Evolutionary conservation across 2,329 filamentous ascomycete species (phyloP).

Genomic region (Exophiala sp.): DNA sequence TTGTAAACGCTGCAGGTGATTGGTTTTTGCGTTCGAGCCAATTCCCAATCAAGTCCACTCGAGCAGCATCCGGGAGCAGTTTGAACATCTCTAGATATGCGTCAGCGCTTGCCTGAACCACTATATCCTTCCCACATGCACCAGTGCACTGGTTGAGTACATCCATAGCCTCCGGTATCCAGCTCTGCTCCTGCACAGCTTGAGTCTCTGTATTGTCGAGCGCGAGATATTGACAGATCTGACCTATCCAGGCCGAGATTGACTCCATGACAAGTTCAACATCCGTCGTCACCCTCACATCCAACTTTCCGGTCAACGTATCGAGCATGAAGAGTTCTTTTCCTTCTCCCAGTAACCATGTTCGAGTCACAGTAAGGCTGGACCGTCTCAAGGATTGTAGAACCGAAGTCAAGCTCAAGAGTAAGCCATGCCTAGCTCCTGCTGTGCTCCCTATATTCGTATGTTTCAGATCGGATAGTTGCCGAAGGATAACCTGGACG

Average conservation of each 20-base stretch:
- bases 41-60: slow-evolving; percentile 34
- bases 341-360: slow-evolving; percentile 13
- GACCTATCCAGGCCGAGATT: slow-evolving; percentile 15
- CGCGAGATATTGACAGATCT: slow-evolving; percentile 24
- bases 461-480: slow-evolving; percentile 35
- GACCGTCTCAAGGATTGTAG: slow-evolving; percentile 32
- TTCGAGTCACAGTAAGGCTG: not conserved
- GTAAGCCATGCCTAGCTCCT: slow-evolving; percentile 43
- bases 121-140: slow-evolving; percentile 37
- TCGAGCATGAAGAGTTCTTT: slow-evolving; percentile 2
- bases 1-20: slow-evolving; percentile 37
- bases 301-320: slow-evolving; percentile 20
- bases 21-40: slow-evolving; percentile 41
- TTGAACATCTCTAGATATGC: slow-evolving; percentile 41
- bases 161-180: slow-evolving; percentile 30
- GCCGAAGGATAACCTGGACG: slow-evolving; percentile 28
- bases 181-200: slow-evolving; percentile 20
- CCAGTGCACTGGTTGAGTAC: slow-evolving; percentile 40
- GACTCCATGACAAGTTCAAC: slow-evolving; percentile 30
- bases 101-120: slow-evolving; percentile 40
- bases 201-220: too few species aligned
- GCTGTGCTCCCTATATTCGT: slow-evolving; percentile 38
- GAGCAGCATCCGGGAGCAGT: slow-evolving; percentile 33
- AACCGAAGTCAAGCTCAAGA: slow-evolving; percentile 40
- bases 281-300: slow-evolving; percentile 28